These are phyloP conservation scores for Schoenoplectus triqueter DNA, from an alignment of 202 grass and related monocot species.

Conservation along the genomic window DNA sequence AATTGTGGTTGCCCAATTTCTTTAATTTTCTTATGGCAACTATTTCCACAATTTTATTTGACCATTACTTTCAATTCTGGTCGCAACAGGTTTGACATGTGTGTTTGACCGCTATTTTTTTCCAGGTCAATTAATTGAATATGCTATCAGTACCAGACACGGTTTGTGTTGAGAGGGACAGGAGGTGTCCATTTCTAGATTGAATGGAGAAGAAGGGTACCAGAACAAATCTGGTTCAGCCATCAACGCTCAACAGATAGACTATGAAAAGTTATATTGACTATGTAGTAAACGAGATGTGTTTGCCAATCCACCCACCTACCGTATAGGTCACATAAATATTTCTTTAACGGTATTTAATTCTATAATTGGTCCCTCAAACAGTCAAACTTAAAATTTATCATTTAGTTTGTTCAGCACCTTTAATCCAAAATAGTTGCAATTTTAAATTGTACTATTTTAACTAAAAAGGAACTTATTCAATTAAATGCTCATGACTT, in stretches of 20 bases:
- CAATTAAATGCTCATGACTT: too few species aligned
- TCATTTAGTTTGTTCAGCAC: background rate
- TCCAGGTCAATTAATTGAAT: background rate
- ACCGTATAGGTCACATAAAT: slow-evolving; percentile 10
- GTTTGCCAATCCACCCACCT: slow-evolving; percentile 27
- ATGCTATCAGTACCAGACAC: background rate
- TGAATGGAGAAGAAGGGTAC: slow-evolving; percentile 9
- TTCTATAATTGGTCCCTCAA: background rate
- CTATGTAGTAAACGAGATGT: background rate
- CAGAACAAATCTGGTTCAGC: slow-evolving; percentile 1
- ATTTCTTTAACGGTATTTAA: background rate
- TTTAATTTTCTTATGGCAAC: background rate
- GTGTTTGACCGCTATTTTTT: background rate
- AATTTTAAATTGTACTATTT: background rate
- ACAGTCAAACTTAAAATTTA: background rate
- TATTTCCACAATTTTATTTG: background rate
- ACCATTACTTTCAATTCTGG: background rate
- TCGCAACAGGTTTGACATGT: slow-evolving; percentile 4
- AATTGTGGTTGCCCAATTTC: background rate
- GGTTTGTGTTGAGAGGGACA: background rate
- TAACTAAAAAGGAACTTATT: too few species aligned
- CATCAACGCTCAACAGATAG: background rate
- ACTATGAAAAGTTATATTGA: slow-evolving; percentile 5
- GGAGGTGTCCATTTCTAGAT: background rate
- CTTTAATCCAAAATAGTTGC: background rate